Evolutionary conservation across 1,284 basidiomycete genomes (phyloP), one percentile per base, ranked within the genome.

Genomic region (Erythrobasidium hasegawianum): DNA sequence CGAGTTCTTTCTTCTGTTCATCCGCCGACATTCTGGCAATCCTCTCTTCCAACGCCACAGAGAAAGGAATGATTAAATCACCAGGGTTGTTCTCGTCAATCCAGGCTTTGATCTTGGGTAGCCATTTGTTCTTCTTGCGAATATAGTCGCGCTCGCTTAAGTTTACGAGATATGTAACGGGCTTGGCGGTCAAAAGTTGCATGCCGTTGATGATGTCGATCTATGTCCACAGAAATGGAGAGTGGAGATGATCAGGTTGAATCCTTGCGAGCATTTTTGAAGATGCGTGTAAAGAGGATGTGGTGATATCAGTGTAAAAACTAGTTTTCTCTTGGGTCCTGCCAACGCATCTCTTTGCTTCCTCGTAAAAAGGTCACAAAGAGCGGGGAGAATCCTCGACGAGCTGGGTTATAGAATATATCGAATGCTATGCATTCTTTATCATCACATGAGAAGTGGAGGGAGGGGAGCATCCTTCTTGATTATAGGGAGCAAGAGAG

Each of bases 121-220:
- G 49, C 93, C 95, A 98, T 82, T 97, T 98, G 83, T 97, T 98
- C 87, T 97, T 98, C 81, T 96, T 97, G 69, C 96, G 86, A 67
- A 91, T 81, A 76, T 91, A 99, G 79, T 99, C 96, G 72, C 85
- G 85, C 79, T 98, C 95, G 69, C 90, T 93, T 59, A 99, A 81
- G 80, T 99, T 99, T 79, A 98, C 92, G 54, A 99, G 88, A 81
- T 98, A 98, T 64, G 90, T 97, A 72, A 98, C 92, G 50, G 95
- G 90, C 78, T 98, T 98, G 69, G 96, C 94, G 24, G 95, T 97
- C 57, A 99, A 83, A 24, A 99, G 86, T 73, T 86, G 84, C 59
- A 98, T 85, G 54, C 85, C 80, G 81, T 99, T 99, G 80, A 99
- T 89, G 71, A 95, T 86, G 75, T 97, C 95, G 74, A 98, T 88